These are phyloP conservation scores for Pisolithus orientalis DNA, from an alignment of 768 basidiomycete genomes.

Conservation along the genomic window DNA sequence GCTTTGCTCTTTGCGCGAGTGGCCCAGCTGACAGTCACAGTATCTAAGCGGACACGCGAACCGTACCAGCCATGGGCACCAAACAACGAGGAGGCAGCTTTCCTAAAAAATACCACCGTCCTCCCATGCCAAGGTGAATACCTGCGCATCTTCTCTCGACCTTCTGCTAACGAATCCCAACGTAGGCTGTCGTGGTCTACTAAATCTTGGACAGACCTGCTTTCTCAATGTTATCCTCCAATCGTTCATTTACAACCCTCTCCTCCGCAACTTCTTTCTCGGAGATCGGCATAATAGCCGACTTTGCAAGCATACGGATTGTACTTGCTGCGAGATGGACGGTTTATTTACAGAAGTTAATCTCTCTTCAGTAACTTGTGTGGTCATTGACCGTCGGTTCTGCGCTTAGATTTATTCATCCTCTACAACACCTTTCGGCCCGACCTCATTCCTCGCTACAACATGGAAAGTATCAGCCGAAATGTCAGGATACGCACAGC, in stretches of 20 bases:
- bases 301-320: conserved; percentile 63
- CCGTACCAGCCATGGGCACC: conserved; percentile 48
- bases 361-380: not conserved
- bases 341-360: conserved; percentile 67
- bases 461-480: conserved; percentile 79
- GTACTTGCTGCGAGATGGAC: conserved; percentile 94
- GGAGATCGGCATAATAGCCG: conserved; percentile 81
- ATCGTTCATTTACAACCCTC: conserved; percentile 82
- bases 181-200: conserved; percentile 71
- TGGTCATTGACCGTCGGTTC: not conserved
- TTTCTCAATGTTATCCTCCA: conserved; percentile 92
- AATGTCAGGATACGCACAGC: conserved; percentile 87
- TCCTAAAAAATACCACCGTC: conserved; percentile 42
- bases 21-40: conserved; percentile 12
- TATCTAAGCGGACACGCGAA: conserved; percentile 37
- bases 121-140: conserved; percentile 69
- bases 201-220: conserved; percentile 91
- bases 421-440: conserved; percentile 63
- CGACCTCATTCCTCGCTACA: conserved; percentile 73
- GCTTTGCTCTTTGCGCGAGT: not conserved
- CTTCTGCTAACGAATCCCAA: not conserved
- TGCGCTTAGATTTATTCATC: not conserved
- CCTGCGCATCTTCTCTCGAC: not conserved
- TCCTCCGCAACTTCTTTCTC: conserved; percentile 84
- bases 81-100: conserved; percentile 31